A percentile compares a stretch with the other conserved stretches of the same genome.
phyloP scores from a whole-genome alignment of 495 filamentous ascomycete genomes.

The Chaetomidium leptoderma region DNA sequence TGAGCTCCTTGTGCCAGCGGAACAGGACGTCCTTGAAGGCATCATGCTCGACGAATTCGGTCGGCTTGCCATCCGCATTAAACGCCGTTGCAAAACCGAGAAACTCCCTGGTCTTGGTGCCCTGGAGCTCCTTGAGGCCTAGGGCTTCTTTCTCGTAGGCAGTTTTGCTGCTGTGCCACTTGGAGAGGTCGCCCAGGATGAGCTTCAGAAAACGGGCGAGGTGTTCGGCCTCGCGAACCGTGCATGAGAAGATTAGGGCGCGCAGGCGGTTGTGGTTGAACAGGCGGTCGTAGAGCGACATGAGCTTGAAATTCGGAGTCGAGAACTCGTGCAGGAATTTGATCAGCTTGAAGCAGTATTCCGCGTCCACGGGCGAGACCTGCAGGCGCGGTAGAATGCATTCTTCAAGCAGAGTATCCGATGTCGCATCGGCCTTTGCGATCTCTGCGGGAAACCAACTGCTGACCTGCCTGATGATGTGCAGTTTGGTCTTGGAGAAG shows the following conservation, averaged over 20 bases:
- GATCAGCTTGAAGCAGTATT: slow-evolving; percentile 80
- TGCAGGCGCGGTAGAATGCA: slow-evolving; percentile 85
- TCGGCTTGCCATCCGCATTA: slow-evolving; percentile 60
- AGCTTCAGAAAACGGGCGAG: slow-evolving; percentile 83
- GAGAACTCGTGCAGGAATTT: slow-evolving; percentile 78
- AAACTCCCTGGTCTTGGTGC: slow-evolving; percentile 35
- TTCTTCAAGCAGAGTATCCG: slow-evolving; percentile 75
- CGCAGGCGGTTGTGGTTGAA: slow-evolving; percentile 76
- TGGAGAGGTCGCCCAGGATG: slow-evolving; percentile 67
- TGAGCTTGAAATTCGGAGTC: slow-evolving; percentile 80
- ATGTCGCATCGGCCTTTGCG: slow-evolving; percentile 60
- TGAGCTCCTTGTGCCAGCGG: slow-evolving; percentile 82
- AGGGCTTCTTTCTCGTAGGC: slow-evolving; percentile 77
- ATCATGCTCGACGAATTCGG: slow-evolving; percentile 70
- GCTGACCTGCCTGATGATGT: slow-evolving; percentile 71
- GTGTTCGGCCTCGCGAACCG: slow-evolving; percentile 83
- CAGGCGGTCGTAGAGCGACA: slow-evolving; percentile 75
- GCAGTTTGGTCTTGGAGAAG: slow-evolving; percentile 57
- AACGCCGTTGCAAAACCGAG: slow-evolving; percentile 58
- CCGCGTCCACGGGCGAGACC: slow-evolving; percentile 78
- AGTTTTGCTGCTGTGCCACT: slow-evolving; percentile 75
- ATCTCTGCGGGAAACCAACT: slow-evolving; percentile 67
- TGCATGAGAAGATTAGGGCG: slow-evolving; percentile 79
- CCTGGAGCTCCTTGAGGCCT: slow-evolving; percentile 37
- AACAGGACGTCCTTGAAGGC: slow-evolving; percentile 79